Base-by-base conservation (phyloP, 192 early-diverging fungal genomes). In the Gonapodya sp. region DNA sequence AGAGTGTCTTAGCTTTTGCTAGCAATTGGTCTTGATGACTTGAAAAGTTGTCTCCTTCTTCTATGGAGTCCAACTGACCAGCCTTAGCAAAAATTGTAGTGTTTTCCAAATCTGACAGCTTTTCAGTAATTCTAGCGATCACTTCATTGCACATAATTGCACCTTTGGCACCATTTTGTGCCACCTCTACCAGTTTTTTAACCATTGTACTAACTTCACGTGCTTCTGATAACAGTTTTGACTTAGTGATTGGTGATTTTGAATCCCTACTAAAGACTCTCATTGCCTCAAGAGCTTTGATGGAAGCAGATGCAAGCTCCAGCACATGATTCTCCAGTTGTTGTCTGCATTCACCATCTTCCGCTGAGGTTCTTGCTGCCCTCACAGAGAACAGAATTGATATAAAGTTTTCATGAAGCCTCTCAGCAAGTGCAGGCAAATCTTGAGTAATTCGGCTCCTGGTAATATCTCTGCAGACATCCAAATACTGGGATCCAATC, bases 31-130 rank as follows among this genome's bases (percentile, higher is more conserved):
- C 89, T 79, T 88, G 88, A 78, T 90, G 87, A 0, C 73, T 36
- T 2, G 82, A 79, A 81, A 91, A 91, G 46, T 73, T 82, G 36
- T 88, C 89, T 73, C 83, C 85, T 8, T 78, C 33, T 35, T 88
- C 82, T 0, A 87, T 75, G 0, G 90, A 87, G 83, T 90, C 89
- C 34, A 91, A 82, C 74, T 91, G 87, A 35, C 86, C 86, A 2
- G 89, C 87, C 37, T 81, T 80, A 1, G 90, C 90, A 85, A 91
- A 91, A 16, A 91, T 89, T 1, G 86, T 32, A n/a, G 81, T 82
- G 1, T 85, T 82, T 36, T 91, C 89, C 0, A 91, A 36, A 35
- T 91, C 90, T 2, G 86, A 35, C 31, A 88, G 81, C 0, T 85
- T 80, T 74, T 84, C 84, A 64, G 83, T 82, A 72, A 87, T 85